phyloP scores from a whole-genome alignment of 106 monocot species.

The Cymbidium sinense region DNA sequence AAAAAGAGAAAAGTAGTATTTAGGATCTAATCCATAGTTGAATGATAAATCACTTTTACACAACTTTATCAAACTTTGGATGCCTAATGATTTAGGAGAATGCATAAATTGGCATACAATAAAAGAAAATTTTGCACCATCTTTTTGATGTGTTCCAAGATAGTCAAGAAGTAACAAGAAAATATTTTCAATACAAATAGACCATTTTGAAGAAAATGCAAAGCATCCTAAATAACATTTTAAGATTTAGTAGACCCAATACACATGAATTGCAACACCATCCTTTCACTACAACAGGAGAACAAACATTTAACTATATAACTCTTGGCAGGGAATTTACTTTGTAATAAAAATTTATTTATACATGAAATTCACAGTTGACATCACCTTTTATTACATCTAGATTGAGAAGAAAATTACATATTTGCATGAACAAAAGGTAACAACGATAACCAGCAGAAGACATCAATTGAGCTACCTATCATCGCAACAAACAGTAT shows the following conservation, averaged over 20 bases:
- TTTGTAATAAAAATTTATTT: background rate
- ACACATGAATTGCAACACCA: background rate
- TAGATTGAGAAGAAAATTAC: background rate
- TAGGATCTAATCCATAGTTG: too few relatives aligned
- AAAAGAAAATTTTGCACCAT: background rate
- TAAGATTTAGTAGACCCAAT: background rate
- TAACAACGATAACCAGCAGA: background rate
- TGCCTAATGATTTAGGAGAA: background rate
- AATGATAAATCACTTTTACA: too few relatives aligned
- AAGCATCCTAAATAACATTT: background rate
- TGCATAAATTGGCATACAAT: background rate
- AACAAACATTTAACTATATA: background rate
- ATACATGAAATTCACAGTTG: background rate
- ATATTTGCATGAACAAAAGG: background rate
- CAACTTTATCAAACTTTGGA: background rate
- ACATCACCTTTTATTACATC: background rate
- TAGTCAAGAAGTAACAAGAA: background rate
- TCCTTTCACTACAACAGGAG: background rate
- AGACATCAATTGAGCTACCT: background rate
- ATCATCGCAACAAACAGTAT: background rate
- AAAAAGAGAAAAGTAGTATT: too few relatives aligned
- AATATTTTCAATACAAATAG: background rate
- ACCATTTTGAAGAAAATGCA: background rate
- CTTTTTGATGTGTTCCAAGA: background rate
- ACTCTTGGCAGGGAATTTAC: background rate